Evolutionary conservation across 2,329 filamentous ascomycete species (phyloP), one percentile per base, ranked within the genome.

Genomic region (Arthrinium puccinioides): DNA sequence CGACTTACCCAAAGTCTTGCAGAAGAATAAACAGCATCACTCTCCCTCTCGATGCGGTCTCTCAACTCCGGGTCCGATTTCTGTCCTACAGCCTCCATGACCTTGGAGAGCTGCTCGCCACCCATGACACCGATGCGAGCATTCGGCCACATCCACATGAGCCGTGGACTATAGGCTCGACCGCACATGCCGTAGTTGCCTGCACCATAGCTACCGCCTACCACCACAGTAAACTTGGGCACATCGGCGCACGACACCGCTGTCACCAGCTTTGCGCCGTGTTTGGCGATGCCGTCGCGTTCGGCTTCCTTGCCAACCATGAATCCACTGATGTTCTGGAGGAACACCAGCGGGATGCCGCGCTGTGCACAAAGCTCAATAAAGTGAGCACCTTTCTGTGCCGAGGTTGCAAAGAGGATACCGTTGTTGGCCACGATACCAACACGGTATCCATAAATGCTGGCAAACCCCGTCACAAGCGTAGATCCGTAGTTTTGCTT

Each of bases 181-280:
- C 92, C 92, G 56, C 87, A 97, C 92, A 98, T 98, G 52, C 90
- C 92, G 57, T 98, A 98, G 62, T 97, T 98, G 4, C 92, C 92
- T 7, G 90, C 90, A 41, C 90, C 90, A 47, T 92, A 92, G 58
- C 83, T 89, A 21, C 84, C 85, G 18, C 92, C 92, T n/a, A 96
- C 82, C 1, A 98, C 86, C 13, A 98, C 87, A 1, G 92, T 98
- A 56, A 97, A 90, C 62, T 98, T 97, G 48, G 92, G 90, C 28
- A 97, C 90, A 48, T 92, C 79, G 4, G 90, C 89, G 56, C 89
- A 96, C 8, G 88, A 87, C 9, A 97, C 92, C 7, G 90, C 92
- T 3, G 88, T 94, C 20, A 97, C 92, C 14, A 98, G 78, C 66
- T 98, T 97, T 6, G 92, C 92, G 27, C 92, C 92, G 55, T 97